Base-by-base conservation (phyloP, 768 basidiomycete genomes). In the Termitomyces sp. region DNA sequence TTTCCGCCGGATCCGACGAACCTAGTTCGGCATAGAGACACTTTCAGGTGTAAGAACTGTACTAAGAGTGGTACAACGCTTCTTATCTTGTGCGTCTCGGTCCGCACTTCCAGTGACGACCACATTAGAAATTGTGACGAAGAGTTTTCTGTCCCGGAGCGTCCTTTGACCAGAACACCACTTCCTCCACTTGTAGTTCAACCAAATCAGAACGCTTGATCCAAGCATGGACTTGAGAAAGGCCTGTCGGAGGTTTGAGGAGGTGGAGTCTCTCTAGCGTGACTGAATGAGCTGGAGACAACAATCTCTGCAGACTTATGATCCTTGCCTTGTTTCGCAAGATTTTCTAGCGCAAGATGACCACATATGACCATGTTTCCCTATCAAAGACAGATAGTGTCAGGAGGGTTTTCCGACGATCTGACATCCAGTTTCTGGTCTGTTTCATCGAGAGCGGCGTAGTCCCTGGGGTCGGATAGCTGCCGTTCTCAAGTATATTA, bases 151-250 rank as follows among this genome's bases (percentile, higher is more conserved):
- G 26, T 83, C 77, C 83, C 87, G 91, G 19, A 94, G 73, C 8
- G 89, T 84, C 68, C 88, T 88, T 96, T 94, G 64, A 94, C 92
- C 42, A 97, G 73, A 3, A 95, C 83, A 19, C 96, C 85, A 17
- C 93, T 88, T 31, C 90, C 90, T 73, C 98, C 96, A 66, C 89
- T 94, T 70, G 87, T 89, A 35, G 95, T 76, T 1, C 83, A 2
- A 90, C 73, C 19, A 87, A 87, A 63, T 95, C 89, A 5, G 93
- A 87, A 42, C 93, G 86, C 50, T 79, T 78, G 28, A 89, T 78
- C n/a, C 98, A 78, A 6, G 81, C 82, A 33, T 97, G 75, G 45
- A 98, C 80, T 56, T 84, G 84, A 5, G 82, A 73, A 42, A 94
- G 72, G 1, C 85, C 82, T 23, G 81, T 82, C 1, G 73, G 62